These are phyloP conservation scores for Neonectria hederae DNA, from an alignment of 2,329 filamentous ascomycete genomes.

Conservation along the genomic window DNA sequence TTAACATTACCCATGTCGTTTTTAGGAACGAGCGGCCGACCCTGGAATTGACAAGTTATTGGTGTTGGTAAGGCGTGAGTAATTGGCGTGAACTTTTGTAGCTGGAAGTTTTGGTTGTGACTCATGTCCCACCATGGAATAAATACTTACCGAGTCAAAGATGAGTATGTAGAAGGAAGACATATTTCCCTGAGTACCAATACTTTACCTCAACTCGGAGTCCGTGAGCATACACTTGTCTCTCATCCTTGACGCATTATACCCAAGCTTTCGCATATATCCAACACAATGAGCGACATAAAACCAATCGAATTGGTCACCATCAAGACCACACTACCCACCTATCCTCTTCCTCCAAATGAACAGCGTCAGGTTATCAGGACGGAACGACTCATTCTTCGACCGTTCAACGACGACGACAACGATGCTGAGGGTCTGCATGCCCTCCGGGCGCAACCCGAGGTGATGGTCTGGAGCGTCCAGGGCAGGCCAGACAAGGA, in stretches of 20 bases:
- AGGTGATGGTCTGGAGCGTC: constrained; percentile 70
- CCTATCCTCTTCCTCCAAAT: constrained; percentile 52
- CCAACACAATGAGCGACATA: constrained; percentile 31
- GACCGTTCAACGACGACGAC: constrained; percentile 55
- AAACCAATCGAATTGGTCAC: constrained; percentile 47
- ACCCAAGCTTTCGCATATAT: neutral
- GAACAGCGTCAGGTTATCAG: constrained; percentile 50
- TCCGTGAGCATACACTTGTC: neutral
- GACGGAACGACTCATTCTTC: constrained; percentile 65
- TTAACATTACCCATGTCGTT: too few relatives aligned
- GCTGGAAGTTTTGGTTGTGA: neutral
- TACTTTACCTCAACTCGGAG: neutral
- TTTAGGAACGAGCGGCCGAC: constrained; percentile 7
- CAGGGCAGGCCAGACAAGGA: constrained; percentile 54
- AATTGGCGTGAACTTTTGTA: constrained; percentile 15
- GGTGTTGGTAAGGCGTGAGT: neutral
- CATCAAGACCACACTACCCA: constrained; percentile 60
- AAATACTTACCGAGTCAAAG: neutral
- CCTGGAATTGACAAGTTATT: constrained; percentile 2
- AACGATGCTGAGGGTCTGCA: constrained; percentile 62
- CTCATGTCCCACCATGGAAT: neutral
- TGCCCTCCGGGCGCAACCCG: constrained; percentile 63
- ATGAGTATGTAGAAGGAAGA: neutral
- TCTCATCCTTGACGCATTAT: neutral
- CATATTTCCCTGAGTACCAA: neutral